These are phyloP conservation scores for Botrytis fragariae DNA, from an alignment of 2,329 filamentous ascomycete species.

Conservation along the genomic window DNA sequence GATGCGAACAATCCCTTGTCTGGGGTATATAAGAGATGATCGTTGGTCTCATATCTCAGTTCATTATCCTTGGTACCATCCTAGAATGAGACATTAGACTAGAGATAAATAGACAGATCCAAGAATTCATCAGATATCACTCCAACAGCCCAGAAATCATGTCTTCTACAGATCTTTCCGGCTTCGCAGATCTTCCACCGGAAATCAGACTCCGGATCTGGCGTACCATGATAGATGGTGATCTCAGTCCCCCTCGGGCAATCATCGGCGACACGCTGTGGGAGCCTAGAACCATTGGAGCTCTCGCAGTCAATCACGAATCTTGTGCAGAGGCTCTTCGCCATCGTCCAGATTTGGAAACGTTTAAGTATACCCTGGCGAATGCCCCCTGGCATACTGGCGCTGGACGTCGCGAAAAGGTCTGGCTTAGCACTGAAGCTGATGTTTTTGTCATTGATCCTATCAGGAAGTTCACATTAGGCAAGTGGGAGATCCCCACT, in stretches of 20 bases:
- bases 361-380: too few relatives aligned
- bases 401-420: too few relatives aligned
- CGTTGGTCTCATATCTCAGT: too few relatives aligned
- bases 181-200: background rate
- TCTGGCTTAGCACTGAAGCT: background rate
- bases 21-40: background rate
- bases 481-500: background rate
- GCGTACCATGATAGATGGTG: background rate
- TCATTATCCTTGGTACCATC: background rate
- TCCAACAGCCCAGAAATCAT: background rate
- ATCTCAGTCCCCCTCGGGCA: background rate
- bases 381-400: too few relatives aligned
- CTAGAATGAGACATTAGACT: background rate
- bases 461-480: too few relatives aligned
- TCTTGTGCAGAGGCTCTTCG: background rate
- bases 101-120: too few relatives aligned
- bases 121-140: background rate
- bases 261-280: background rate
- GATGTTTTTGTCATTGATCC: background rate
- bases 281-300: background rate
- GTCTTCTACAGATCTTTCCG: background rate
- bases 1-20: background rate
- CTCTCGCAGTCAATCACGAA: background rate
- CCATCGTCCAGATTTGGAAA: background rate
- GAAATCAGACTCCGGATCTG: background rate